Conservation (phyloP, 1,284 basidiomycete species). For the Golubevia sp. region DNA sequence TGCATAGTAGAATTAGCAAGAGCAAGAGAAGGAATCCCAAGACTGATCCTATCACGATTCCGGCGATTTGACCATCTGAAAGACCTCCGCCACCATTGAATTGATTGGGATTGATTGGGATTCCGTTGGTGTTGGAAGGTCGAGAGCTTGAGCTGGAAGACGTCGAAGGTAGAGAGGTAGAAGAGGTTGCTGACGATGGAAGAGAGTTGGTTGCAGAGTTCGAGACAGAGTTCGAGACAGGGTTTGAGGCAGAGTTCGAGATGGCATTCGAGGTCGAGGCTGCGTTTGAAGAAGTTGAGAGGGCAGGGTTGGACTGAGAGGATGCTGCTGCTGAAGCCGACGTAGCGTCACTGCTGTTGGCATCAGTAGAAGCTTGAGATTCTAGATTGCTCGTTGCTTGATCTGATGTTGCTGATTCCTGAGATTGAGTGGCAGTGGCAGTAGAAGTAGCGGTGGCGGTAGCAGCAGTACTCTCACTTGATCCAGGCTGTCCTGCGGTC, state of each 20-base stretch:
- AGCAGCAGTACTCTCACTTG: conserved; percentile 21
- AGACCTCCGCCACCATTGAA: conserved; percentile 7
- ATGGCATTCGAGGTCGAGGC: neutral
- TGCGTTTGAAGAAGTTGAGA: neutral
- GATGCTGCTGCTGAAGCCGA: neutral
- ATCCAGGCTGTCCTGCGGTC: neutral
- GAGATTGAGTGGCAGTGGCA: neutral
- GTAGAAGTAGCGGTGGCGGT: neutral
- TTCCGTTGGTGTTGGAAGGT: neutral
- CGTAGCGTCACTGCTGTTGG: neutral
- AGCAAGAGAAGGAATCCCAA: conserved; percentile 27
- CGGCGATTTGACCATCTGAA: conserved; percentile 39
- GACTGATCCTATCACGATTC: conserved; percentile 33
- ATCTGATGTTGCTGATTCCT: neutral
- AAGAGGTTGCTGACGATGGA: neutral
- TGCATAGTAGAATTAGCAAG: conserved; percentile 20
- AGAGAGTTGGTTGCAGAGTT: conserved; percentile 8
- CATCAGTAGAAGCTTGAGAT: neutral
- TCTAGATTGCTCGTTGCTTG: too few relatives aligned
- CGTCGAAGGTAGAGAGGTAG: neutral
- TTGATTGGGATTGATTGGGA: neutral
- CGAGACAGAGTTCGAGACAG: neutral
- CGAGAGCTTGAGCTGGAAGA: neutral
- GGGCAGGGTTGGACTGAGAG: neutral
- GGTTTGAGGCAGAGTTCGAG: neutral